These are phyloP conservation scores for Ottelia alismoides DNA, from an alignment of 106 monocot species.

Conservation along the genomic window DNA sequence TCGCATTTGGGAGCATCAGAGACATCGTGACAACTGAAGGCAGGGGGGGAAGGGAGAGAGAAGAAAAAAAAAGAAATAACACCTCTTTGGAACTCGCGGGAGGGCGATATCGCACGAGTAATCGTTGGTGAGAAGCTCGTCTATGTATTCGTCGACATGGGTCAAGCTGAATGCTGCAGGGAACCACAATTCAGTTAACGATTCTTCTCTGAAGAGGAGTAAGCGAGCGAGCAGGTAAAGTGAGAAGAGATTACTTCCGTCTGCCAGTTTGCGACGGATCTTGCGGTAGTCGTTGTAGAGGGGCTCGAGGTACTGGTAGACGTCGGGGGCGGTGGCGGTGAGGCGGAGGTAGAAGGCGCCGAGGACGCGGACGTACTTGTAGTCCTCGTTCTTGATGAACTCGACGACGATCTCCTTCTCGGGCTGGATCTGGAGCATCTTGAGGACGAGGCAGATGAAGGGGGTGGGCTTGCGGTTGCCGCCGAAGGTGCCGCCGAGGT, in stretches of 20 bases:
- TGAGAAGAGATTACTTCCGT: slow-evolving; percentile 44
- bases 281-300: slow-evolving; percentile 94
- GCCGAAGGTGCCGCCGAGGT: slow-evolving; percentile 83
- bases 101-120: slow-evolving; percentile 87
- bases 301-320: slow-evolving; percentile 89
- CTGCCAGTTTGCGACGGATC: slow-evolving; percentile 37
- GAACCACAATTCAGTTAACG: background rate
- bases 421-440: slow-evolving; percentile 99
- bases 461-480: slow-evolving; percentile 87
- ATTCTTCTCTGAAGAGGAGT: background rate
- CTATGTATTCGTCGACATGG: slow-evolving; percentile 90
- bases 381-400: slow-evolving; percentile 98
- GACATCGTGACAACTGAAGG: too few relatives aligned
- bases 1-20: too few relatives aligned
- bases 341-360: slow-evolving; percentile 84
- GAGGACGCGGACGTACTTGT: slow-evolving; percentile 69
- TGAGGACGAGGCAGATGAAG: slow-evolving; percentile 84
- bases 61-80: too few relatives aligned
- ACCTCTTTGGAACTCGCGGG: slow-evolving; percentile 84
- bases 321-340: slow-evolving; percentile 70
- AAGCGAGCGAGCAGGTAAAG: background rate
- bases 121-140: slow-evolving; percentile 76
- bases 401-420: slow-evolving; percentile 98
- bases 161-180: slow-evolving; percentile 46
- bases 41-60: too few relatives aligned